phyloP scores from a whole-genome alignment of 805 yeast genomes.

The Lipomyces kockii region DNA sequence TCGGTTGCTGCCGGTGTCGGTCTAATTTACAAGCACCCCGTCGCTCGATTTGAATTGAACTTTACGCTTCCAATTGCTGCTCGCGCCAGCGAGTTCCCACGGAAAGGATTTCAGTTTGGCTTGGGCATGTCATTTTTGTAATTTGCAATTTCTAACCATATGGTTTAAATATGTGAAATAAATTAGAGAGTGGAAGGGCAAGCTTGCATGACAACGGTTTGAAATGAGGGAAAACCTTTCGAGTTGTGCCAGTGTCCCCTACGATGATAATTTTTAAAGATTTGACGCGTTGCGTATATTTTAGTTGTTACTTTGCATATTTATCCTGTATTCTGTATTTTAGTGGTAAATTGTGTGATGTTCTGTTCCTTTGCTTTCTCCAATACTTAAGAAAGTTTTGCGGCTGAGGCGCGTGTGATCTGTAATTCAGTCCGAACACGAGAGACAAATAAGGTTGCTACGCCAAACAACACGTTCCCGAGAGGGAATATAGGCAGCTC shows the following conservation, averaged over 20 bases:
- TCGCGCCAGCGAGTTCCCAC: constrained; percentile 54
- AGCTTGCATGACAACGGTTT: neutral
- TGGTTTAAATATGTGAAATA: neutral
- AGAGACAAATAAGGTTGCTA: too few relatives aligned
- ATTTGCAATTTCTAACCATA: constrained; percentile 8
- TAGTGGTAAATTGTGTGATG: too few relatives aligned
- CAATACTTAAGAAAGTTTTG: too few relatives aligned
- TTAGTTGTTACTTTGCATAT: too few relatives aligned
- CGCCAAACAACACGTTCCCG: too few relatives aligned
- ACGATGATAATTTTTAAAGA: neutral
- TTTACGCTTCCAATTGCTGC: constrained; percentile 64
- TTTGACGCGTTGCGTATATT: too few relatives aligned
- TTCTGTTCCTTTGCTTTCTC: too few relatives aligned
- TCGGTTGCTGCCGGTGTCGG: constrained; percentile 65
- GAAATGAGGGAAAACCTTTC: neutral
- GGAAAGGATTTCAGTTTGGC: constrained; percentile 73
- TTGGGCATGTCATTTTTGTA: constrained; percentile 64
- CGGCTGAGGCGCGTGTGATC: too few relatives aligned
- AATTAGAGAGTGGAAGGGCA: neutral
- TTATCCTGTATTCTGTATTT: too few relatives aligned
- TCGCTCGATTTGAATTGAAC: constrained; percentile 70
- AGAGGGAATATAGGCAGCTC: neutral
- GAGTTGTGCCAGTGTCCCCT: neutral
- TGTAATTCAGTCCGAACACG: too few relatives aligned
- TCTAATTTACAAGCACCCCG: constrained; percentile 62